These are phyloP conservation scores for Phytophthora pistaciae DNA, from an alignment of 352 stramenopile genomes.

Conservation along the genomic window DNA sequence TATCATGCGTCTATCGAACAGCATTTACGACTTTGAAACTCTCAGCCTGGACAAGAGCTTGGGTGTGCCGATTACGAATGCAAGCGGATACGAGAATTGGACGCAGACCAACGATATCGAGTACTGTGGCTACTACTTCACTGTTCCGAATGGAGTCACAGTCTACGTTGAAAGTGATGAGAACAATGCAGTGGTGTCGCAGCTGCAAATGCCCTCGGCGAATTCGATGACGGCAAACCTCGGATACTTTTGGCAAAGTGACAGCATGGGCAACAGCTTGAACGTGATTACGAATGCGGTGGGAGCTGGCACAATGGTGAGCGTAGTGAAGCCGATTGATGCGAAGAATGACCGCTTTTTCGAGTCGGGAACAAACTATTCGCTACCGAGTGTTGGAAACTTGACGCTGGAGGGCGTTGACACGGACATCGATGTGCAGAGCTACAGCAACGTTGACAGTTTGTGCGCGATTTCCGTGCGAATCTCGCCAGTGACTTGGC, in stretches of 20 bases:
- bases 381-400: slow-evolving; percentile 50
- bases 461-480: slow-evolving; percentile 74
- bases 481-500: slow-evolving; percentile 63
- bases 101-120: slow-evolving; percentile 36
- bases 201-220: slow-evolving; percentile 48
- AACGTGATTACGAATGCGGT: slow-evolving; percentile 75
- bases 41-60: slow-evolving; percentile 41
- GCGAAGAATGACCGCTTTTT: slow-evolving; percentile 61
- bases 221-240: slow-evolving; percentile 62
- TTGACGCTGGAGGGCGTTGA: slow-evolving; percentile 60
- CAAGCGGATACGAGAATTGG: slow-evolving; percentile 60
- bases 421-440: slow-evolving; percentile 50
- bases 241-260: slow-evolving; percentile 77
- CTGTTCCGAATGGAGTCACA: slow-evolving; percentile 52
- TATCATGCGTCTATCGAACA: slow-evolving; percentile 67
- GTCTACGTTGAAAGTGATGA: slow-evolving; percentile 58
- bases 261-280: slow-evolving; percentile 64
- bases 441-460: slow-evolving; percentile 56
- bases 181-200: slow-evolving; percentile 53
- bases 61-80: slow-evolving; percentile 41
- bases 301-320: slow-evolving; percentile 58
- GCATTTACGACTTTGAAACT: slow-evolving; percentile 69
- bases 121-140: slow-evolving; percentile 85
- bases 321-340: slow-evolving; percentile 75
- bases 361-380: slow-evolving; percentile 34